Evolutionary conservation across 2,329 filamentous ascomycete genomes (phyloP).

Genomic region (Hypomyces rosellus): DNA sequence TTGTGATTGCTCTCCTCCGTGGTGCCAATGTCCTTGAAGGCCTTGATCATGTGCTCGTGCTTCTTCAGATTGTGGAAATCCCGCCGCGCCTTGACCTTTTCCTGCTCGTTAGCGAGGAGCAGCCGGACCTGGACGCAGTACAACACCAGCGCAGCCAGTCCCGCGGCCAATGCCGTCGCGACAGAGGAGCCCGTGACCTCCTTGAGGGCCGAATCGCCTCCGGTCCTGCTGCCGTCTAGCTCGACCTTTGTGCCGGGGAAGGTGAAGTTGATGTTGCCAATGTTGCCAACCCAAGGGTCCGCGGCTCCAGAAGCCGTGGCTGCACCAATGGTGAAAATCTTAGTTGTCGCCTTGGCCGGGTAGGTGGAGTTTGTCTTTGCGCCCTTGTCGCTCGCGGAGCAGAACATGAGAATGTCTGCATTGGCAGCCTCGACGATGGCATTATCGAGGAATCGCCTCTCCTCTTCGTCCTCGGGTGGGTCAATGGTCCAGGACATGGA

Average conservation of each 20-base stretch:
- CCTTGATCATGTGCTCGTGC: conserved; percentile 16
- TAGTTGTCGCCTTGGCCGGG: conserved; percentile 14
- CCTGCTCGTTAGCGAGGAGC: conserved; percentile 10
- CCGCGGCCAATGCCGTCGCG: conserved; percentile 25
- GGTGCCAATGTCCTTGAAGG: conserved; percentile 16
- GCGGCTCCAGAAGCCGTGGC: conserved; percentile 13
- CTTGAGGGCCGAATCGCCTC: not conserved
- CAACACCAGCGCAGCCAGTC: conserved; percentile 25
- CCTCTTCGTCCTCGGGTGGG: conserved; percentile 11
- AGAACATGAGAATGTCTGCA: conserved; percentile 33
- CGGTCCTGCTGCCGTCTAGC: conserved; percentile 3
- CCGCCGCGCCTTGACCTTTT: conserved; percentile 13
- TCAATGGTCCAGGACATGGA: conserved; percentile 34
- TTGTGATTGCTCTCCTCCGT: conserved; percentile 17
- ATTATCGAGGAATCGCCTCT: conserved; percentile 16
- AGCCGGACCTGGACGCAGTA: conserved; percentile 19
- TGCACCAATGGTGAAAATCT: conserved; percentile 24
- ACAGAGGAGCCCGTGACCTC: conserved; percentile 20
- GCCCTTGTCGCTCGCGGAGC: conserved; percentile 28
- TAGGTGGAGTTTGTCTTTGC: conserved; percentile 11
- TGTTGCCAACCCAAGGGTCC: conserved; percentile 15
- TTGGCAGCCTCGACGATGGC: conserved; percentile 20
- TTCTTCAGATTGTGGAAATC: conserved; percentile 12
- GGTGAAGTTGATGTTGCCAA: conserved; percentile 22
- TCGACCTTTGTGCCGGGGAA: conserved; percentile 24